Percentiles rank a stretch among this genome's conserved stretches.
Evolutionary conservation across 164 flowering plant species (phyloP).

Genomic region (Pachysandra terminalis): DNA sequence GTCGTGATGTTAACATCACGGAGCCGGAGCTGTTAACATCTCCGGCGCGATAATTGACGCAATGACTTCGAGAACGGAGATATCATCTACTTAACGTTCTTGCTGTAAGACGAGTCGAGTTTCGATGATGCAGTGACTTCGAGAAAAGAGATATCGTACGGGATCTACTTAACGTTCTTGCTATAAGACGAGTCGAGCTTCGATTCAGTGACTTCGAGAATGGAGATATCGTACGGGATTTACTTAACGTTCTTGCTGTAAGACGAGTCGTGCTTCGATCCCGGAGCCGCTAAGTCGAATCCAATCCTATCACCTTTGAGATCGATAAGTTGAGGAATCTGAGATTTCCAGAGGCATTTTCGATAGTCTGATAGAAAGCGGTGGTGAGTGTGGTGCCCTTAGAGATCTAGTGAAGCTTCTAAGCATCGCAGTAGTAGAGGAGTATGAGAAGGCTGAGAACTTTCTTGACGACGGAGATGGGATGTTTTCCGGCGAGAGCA

Average conservation of each 20-base stretch:
- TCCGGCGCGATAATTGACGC: slow-evolving; percentile 66
- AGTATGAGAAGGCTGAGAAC: slow-evolving; percentile 58
- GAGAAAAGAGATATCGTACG: slow-evolving; percentile 65
- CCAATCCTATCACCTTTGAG: slow-evolving; percentile 80
- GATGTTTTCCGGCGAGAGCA: slow-evolving; percentile 46
- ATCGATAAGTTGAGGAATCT: slow-evolving; percentile 91
- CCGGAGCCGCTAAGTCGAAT: slow-evolving; percentile 79
- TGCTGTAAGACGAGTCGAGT: slow-evolving; percentile 62
- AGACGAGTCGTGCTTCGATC: slow-evolving; percentile 59
- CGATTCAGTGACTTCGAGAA: slow-evolving; percentile 57
- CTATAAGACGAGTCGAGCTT: slow-evolving; percentile 61
- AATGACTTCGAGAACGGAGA: slow-evolving; percentile 68
- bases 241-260: slow-evolving; percentile 62
- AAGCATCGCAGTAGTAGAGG: slow-evolving; percentile 71
- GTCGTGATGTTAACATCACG: slow-evolving; percentile 62
- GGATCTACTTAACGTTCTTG: slow-evolving; percentile 58
- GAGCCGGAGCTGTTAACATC: slow-evolving; percentile 58
- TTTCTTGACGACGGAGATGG: slow-evolving; percentile 66
- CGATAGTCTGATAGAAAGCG: slow-evolving; percentile 88
- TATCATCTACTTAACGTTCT: slow-evolving; percentile 56
- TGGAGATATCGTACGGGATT: slow-evolving; percentile 64
- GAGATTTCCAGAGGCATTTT: slow-evolving; percentile 55
- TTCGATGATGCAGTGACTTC: slow-evolving; percentile 64
- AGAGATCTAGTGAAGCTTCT: slow-evolving; percentile 77
- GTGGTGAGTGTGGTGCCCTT: slow-evolving; percentile 73